Percentiles rank a stretch among this genome's conserved stretches.
These are phyloP conservation scores for Stachybotrys chartarum DNA, from an alignment of 2,329 filamentous ascomycete species.

Conservation along the genomic window DNA sequence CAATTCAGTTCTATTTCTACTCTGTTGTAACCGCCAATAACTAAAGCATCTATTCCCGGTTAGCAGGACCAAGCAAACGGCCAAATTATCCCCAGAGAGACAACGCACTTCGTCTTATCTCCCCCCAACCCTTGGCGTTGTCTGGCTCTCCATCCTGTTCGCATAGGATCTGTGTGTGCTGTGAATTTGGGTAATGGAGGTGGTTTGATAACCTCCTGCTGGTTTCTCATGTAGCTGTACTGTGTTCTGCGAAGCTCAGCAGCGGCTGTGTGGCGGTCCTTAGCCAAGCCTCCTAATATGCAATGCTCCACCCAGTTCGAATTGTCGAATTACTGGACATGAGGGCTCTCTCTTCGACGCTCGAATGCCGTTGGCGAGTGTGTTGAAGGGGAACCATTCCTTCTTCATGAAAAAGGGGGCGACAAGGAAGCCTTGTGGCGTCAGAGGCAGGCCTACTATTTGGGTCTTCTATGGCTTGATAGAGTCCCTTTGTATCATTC, in stretches of 20 bases:
- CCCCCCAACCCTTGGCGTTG: neutral
- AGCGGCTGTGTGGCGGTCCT: neutral
- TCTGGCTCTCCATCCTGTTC: neutral
- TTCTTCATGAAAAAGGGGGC: neutral
- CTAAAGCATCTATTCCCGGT: neutral
- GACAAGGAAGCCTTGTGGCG: neutral
- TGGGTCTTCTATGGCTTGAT: too few relatives aligned
- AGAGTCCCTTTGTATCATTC: too few relatives aligned
- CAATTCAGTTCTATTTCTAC: neutral
- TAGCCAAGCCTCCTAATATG: neutral
- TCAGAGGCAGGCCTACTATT: too few relatives aligned
- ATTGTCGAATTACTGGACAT: neutral
- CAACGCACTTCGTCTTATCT: neutral
- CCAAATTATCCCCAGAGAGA: neutral
- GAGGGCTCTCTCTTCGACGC: neutral
- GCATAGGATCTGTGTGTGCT: neutral
- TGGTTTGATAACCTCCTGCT: neutral
- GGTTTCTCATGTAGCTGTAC: neutral
- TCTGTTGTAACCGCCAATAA: neutral
- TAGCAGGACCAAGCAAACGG: neutral
- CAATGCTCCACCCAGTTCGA: neutral
- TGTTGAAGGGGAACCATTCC: neutral
- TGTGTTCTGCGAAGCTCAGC: neutral
- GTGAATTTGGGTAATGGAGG: neutral
- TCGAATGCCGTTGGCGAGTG: neutral